phyloP scores from a whole-genome alignment of 2,329 filamentous ascomycete species.

The Clarireedia monteithiana region DNA sequence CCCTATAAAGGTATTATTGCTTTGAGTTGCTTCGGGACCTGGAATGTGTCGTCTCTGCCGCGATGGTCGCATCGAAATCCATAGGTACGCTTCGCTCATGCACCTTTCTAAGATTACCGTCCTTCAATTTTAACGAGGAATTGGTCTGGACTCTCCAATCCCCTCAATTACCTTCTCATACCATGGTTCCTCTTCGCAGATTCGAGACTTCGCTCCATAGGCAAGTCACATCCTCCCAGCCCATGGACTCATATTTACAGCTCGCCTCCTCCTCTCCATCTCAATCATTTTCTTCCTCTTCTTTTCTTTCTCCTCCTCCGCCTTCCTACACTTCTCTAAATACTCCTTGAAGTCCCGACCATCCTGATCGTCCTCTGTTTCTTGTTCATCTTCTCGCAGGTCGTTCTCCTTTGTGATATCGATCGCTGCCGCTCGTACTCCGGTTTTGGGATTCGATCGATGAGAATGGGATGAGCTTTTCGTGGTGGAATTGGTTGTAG shows the following conservation, averaged over 20 bases:
- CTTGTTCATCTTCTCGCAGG: not conserved
- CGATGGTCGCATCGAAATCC: no score
- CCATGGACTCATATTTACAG: conserved; percentile 32
- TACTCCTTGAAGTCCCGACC: conserved; percentile 2
- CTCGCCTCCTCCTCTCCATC: conserved; percentile 33
- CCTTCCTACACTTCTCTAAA: conserved; percentile 6
- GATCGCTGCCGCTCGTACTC: not conserved
- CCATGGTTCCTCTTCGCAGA: no score
- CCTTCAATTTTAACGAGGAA: no score
- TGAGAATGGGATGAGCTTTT: not conserved
- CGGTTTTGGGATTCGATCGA: not conserved
- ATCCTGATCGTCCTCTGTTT: not conserved
- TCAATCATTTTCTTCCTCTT: conserved; percentile 30
- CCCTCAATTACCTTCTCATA: no score
- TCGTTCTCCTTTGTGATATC: not conserved
- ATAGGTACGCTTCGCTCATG: no score
- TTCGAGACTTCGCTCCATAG: not conserved
- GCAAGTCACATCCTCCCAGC: conserved; percentile 7
- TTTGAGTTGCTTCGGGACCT: no score
- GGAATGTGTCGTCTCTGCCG: no score
- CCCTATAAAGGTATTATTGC: no score
- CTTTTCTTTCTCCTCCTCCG: conserved; percentile 4
- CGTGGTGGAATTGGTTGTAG: conserved; percentile 2
- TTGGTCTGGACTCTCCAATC: no score
- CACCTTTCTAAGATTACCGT: no score